A percentile compares a stretch with the other conserved stretches of the same genome.
phyloP scores from a whole-genome alignment of 106 monocot genomes.

The Xerophyta viscosa region DNA sequence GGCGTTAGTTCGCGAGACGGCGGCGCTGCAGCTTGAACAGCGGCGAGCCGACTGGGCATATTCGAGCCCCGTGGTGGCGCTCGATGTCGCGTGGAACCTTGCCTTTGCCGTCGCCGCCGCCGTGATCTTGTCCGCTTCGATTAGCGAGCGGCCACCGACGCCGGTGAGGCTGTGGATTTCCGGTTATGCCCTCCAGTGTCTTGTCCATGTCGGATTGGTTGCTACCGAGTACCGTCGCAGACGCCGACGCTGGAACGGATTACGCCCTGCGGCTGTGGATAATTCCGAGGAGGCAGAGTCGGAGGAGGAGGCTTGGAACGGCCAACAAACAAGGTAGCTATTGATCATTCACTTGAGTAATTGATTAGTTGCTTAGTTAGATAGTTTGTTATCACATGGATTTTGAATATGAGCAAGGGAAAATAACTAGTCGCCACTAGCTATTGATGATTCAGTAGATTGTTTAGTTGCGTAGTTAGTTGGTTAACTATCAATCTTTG shows the following conservation, averaged over 20 bases:
- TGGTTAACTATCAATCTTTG: too few relatives aligned
- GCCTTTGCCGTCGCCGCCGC: constrained; percentile 17
- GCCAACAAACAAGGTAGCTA: not conserved
- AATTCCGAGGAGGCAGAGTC: not conserved
- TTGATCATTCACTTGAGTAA: too few relatives aligned
- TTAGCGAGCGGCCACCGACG: constrained; percentile 7
- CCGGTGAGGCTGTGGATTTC: constrained; percentile 16
- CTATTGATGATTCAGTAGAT: too few relatives aligned
- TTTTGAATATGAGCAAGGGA: too few relatives aligned
- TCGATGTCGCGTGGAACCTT: constrained; percentile 15
- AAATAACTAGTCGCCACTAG: too few relatives aligned
- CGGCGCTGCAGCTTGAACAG: constrained; percentile 16
- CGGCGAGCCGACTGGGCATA: constrained; percentile 14
- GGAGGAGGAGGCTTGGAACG: not conserved
- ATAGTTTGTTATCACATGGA: too few relatives aligned
- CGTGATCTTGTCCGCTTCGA: constrained; percentile 15
- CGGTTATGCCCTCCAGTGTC: constrained; percentile 23
- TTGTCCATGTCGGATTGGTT: constrained; percentile 17
- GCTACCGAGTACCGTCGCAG: constrained; percentile 14
- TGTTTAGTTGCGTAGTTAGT: too few relatives aligned
- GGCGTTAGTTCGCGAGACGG: constrained; percentile 10
- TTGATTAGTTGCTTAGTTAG: too few relatives aligned
- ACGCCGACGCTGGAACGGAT: not conserved
- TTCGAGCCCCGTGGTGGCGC: constrained; percentile 14
- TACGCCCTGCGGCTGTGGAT: too few relatives aligned